Evolutionary conservation across 192 early-diverging fungal species (phyloP).

Genomic region (Coemansia sp.): DNA sequence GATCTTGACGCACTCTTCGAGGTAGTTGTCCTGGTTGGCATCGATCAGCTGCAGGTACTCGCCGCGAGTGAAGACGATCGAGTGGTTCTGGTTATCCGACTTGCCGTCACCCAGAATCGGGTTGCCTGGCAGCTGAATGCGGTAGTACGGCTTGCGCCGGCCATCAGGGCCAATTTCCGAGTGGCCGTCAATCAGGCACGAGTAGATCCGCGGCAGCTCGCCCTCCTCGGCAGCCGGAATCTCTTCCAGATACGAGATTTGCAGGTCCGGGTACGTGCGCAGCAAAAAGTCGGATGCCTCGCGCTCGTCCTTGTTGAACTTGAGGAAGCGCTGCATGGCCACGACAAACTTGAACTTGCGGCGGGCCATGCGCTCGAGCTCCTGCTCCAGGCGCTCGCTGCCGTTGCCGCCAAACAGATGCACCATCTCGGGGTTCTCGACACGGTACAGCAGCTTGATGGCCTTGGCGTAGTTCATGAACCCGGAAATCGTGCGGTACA

Average conservation of each 20-base stretch:
- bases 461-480: conserved; percentile 88
- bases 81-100: conserved; percentile 86
- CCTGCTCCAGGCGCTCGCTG: conserved; percentile 60
- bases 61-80: conserved; percentile 77
- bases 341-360: conserved; percentile 83
- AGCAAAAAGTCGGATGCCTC: conserved; percentile 73
- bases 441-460: conserved; percentile 69
- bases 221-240: conserved; percentile 56
- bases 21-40: conserved; percentile 89
- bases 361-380: conserved; percentile 59
- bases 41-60: conserved; percentile 84
- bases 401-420: conserved; percentile 58
- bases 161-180: conserved; percentile 63
- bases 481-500: conserved; percentile 80
- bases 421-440: conserved; percentile 75
- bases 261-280: conserved; percentile 67
- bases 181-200: conserved; percentile 71
- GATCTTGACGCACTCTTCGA: conserved; percentile 87
- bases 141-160: conserved; percentile 69
- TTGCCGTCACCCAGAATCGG: conserved; percentile 90
- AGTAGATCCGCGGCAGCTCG: conserved; percentile 54
- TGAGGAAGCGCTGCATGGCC: conserved; percentile 76
- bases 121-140: conserved; percentile 73
- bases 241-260: conserved; percentile 77
- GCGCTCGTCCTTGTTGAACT: conserved; percentile 71